Evolutionary conservation across 2,329 filamentous ascomycete species (phyloP), one percentile per base, ranked within the genome.

Genomic region (Diplocarpon rosae): DNA sequence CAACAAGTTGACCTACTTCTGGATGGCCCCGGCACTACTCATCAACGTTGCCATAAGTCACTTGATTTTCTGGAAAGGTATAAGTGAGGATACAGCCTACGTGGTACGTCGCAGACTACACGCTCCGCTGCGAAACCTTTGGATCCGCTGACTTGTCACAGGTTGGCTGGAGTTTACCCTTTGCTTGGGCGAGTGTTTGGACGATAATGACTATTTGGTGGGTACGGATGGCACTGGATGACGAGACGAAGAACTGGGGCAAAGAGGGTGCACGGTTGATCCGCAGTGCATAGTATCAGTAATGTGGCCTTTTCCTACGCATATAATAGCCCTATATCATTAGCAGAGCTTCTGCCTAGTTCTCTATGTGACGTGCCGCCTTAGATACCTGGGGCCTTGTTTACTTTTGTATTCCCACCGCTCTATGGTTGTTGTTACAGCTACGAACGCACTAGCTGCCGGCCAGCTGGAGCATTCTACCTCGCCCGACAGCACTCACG

Each of bases 1-100:
- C 39, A 65, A 72, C 45, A 63, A 68, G 2, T 52, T 73, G 49
- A 71, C 70, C 2, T 53, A 71, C 4, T 75, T 74, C 55, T 75
- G 72, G 72, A 70, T 67, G 27, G 42, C 58, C 8, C 39, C 39
- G 10, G 32, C 39, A 11, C 20, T 42, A 11, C 32, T 42, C 13
- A 4, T 42, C 14, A 14, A 36, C 28, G 39, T 42, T 15, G 39
- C 17, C 2, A 32, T 42, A 6, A 35, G 32, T 20, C 39, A 42
- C 17, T 16, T 42, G 32, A 36, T 42, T 28, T 42, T 42, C n/a
- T 42, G 39, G 39, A 24, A 14, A 7, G 32, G 39, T 3, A 30
- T 42, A 8, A 42, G 28, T 42, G 39, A 42, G 10, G 39, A 42
- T 36, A 42, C 39, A 29, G 39, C 39, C 16, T 42, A 42, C 29